Evolutionary conservation across 805 yeast genomes (phyloP).

Genomic region (Candida stauntonica): DNA sequence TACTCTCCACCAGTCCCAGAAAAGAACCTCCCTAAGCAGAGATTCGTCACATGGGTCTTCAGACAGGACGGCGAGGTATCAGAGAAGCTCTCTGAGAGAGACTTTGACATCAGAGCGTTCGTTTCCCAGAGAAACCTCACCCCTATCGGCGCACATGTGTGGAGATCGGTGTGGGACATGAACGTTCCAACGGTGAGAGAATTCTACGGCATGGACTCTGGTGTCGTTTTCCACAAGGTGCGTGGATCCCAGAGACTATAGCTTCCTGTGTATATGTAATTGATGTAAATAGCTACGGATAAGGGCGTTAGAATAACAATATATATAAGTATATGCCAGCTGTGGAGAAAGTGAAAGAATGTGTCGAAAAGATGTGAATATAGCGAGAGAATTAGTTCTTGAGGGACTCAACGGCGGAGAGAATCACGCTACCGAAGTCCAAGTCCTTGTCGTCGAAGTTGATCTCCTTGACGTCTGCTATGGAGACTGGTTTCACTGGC

Average conservation of each 20-base stretch:
- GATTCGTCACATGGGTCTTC: constrained; percentile 87
- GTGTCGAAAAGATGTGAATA: too few relatives aligned
- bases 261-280: too few relatives aligned
- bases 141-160: constrained; percentile 89
- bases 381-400: constrained; percentile 30
- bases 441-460: constrained; percentile 87
- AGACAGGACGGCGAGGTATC: constrained; percentile 47
- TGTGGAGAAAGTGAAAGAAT: too few relatives aligned
- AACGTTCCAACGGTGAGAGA: constrained; percentile 64
- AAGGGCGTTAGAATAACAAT: too few relatives aligned
- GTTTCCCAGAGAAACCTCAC: constrained; percentile 48
- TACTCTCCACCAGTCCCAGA: constrained; percentile 87
- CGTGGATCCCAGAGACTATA: constrained; percentile 21
- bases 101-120: constrained; percentile 72
- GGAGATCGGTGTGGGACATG: constrained; percentile 84
- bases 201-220: constrained; percentile 67
- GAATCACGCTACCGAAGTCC: constrained; percentile 71
- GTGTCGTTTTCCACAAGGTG: constrained; percentile 59
- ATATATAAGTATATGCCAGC: too few relatives aligned
- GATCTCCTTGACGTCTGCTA: constrained; percentile 42
- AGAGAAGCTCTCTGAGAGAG: constrained; percentile 29
- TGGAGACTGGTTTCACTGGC: constrained; percentile 23
- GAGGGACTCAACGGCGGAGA: constrained; percentile 57
- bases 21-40: constrained; percentile 76
- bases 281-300: not conserved